A percentile compares a stretch with the other conserved stretches of the same genome.
Evolutionary conservation across 352 stramenopile genomes (phyloP).

Genomic region (Phytophthora sp.): DNA sequence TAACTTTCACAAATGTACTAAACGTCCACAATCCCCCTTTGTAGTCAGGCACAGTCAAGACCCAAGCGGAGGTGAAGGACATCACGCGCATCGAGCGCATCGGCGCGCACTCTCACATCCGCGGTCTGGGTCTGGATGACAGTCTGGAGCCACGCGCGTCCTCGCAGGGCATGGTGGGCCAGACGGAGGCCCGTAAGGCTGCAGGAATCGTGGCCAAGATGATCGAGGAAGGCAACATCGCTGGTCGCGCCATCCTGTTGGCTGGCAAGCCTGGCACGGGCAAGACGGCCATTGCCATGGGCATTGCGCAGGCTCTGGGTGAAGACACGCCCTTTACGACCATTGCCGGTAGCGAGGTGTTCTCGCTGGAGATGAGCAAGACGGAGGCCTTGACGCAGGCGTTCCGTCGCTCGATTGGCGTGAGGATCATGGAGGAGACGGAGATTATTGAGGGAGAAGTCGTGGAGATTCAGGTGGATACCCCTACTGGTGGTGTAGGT

Average conservation of each 20-base stretch:
- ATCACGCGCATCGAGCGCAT: conserved; percentile 99
- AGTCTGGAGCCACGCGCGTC: conserved; percentile 93
- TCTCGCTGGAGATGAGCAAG: conserved; percentile 99
- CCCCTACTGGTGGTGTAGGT: conserved; percentile 69
- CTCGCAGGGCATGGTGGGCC: conserved; percentile 97
- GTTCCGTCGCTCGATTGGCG: conserved; percentile 96
- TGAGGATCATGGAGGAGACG: conserved; percentile 99
- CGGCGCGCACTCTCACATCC: conserved; percentile 98
- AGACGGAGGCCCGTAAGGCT: conserved; percentile 93
- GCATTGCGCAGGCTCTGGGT: conserved; percentile 96
- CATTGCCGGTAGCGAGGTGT: conserved; percentile 98
- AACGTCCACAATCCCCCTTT: too few species aligned
- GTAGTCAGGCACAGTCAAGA: conserved; percentile 76
- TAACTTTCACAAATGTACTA: conserved; percentile 9
- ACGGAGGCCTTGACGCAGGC: conserved; percentile 99
- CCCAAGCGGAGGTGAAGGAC: conserved; percentile 93
- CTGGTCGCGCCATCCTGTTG: conserved; percentile 95
- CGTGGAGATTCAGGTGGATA: conserved; percentile 99
- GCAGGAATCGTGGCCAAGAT: conserved; percentile 98
- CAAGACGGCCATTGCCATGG: conserved; percentile 99
- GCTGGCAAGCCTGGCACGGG: conserved; percentile 96
- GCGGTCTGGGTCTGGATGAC: conserved; percentile 98
- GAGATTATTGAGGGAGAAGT: conserved; percentile 99
- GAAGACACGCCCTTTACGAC: conserved; percentile 99
- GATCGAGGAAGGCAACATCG: conserved; percentile 99